phyloP scores from a whole-genome alignment of 805 yeast genomes.

The Yarrowia sp. region DNA sequence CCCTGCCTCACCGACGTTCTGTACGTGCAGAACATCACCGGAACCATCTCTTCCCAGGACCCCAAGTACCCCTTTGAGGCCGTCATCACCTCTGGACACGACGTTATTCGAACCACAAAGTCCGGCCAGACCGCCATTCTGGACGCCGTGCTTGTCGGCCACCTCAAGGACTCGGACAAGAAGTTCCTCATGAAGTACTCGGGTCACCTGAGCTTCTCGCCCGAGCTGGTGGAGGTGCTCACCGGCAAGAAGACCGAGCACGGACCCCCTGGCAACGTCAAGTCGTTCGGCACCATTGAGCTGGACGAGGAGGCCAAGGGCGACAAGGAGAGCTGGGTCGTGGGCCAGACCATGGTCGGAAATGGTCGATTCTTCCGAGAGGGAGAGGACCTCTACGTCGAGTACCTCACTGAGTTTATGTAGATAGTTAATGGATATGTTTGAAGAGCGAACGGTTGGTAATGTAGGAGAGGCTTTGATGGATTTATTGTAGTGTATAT shows the following conservation, averaged over 20 bases:
- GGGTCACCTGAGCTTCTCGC: conserved; percentile 57
- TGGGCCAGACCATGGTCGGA: conserved; percentile 59
- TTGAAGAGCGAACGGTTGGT: too few species aligned
- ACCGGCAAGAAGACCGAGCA: conserved; percentile 50
- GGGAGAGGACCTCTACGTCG: conserved; percentile 59
- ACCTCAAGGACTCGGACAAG: conserved; percentile 43
- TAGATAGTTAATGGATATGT: neutral
- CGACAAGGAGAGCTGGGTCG: conserved; percentile 58
- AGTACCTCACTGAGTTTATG: conserved; percentile 51
- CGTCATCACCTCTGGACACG: conserved; percentile 54
- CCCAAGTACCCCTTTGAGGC: conserved; percentile 53
- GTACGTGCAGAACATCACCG: conserved; percentile 38
- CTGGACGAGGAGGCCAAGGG: conserved; percentile 55
- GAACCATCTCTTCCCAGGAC: conserved; percentile 50
- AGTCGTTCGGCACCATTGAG: conserved; percentile 56
- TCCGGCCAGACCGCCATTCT: conserved; percentile 58
- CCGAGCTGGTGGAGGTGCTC: conserved; percentile 52
- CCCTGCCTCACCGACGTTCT: conserved; percentile 28
- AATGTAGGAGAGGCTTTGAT: too few species aligned
- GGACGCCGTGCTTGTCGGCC: conserved; percentile 49
- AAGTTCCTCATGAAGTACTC: conserved; percentile 50
- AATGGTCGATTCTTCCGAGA: conserved; percentile 66
- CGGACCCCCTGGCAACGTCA: conserved; percentile 59
- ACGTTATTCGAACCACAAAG: conserved; percentile 56
- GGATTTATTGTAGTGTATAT: too few species aligned